Evolutionary conservation across 108 stramenopile species (phyloP).

Genomic region (Heterococcus sp.): DNA sequence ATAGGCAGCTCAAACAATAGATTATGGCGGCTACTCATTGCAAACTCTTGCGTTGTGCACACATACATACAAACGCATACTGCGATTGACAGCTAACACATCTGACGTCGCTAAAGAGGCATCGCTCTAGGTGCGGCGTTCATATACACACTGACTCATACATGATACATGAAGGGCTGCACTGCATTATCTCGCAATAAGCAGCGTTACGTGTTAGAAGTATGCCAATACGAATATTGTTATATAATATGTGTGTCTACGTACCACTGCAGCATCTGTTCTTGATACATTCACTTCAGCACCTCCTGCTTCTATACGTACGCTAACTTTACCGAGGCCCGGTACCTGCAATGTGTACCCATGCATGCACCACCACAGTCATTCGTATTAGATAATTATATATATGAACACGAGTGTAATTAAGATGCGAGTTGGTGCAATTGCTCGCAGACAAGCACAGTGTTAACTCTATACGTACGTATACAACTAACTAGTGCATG

Average conservation of each 20-base stretch:
- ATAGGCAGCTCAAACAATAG: too few species aligned
- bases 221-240: not conserved
- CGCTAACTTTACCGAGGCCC: conserved; percentile 28
- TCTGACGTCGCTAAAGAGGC: not conserved
- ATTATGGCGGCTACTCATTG: too few species aligned
- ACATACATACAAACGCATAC: not conserved
- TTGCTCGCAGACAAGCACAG: too few species aligned
- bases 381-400: too few species aligned
- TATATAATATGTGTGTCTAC: not conserved
- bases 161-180: not conserved
- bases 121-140: not conserved
- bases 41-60: too few species aligned
- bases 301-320: not conserved
- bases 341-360: conserved; percentile 23
- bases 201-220: not conserved
- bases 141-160: not conserved
- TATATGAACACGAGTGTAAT: not conserved
- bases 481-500: too few species aligned
- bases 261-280: not conserved
- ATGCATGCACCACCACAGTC: too few species aligned
- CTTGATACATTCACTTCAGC: not conserved
- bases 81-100: not conserved
- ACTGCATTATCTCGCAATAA: not conserved
- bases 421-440: not conserved
- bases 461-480: too few species aligned